Evolutionary conservation across 805 yeast genomes (phyloP), one percentile per base, ranked within the genome.

Genomic region (Candida montana): DNA sequence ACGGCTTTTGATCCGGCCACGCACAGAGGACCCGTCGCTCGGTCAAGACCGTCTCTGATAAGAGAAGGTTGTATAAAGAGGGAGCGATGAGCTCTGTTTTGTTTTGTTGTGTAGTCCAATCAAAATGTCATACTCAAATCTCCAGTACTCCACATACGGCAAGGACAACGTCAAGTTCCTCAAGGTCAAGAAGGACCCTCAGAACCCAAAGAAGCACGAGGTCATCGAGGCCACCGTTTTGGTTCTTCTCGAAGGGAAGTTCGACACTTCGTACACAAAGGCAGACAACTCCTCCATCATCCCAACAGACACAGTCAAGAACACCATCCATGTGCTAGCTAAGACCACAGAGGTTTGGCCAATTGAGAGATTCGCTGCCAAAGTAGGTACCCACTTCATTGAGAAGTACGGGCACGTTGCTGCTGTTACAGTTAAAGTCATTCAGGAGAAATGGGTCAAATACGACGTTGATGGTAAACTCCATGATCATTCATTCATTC

Each of bases 291-390:
- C 84, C 2, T 76, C 84, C n/a, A 80, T 90, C 56, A 95, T 90
- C 37, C 96, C 97, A 45, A 90, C 97, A 8, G 96, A 89, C 64
- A 87, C 96, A 1, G 89, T 88, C 42, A 89, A 89, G 65, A 89
- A 89, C 72, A 89, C 96, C 39, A 78, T 86, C 49, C 72, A 84
- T 59, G 73, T 90, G 27, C 81, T 85, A 51, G 96, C 96, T 50
- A 85, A 83, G 65, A 80, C 75, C 57, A 73, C 77, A 37, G 86
- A 88, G 49, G 91, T 84, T 37, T 85, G 90, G 84, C 96, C 96
- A 45, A 81, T 85, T 50, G 97, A 90, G 72, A 72, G 83, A 43
- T 90, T 87, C 63, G 96, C 93, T 26, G 88, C 90, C 28, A 86
- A 78, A 49, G 68, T 90, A 49, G 95, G 86, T 34, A 68, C 79